These are phyloP conservation scores for Tetracladium marchalianum DNA, from an alignment of 495 filamentous ascomycete genomes.

Conservation along the genomic window DNA sequence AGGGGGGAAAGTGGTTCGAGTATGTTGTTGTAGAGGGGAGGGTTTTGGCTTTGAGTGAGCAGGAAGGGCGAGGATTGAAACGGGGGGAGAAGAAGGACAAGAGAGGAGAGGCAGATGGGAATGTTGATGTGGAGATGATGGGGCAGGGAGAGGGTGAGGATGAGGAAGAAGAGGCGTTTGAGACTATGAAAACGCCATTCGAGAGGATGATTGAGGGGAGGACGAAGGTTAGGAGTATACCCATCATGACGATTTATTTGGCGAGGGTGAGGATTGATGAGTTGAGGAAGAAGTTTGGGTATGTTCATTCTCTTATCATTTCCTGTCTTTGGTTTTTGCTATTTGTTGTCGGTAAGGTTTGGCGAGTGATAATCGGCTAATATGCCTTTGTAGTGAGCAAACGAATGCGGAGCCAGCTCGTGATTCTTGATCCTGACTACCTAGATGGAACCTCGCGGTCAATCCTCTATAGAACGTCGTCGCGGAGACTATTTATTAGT, in stretches of 20 bases:
- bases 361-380: too few relatives aligned
- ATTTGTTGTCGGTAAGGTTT: not conserved
- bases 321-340: too few relatives aligned
- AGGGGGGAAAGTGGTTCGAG: conserved; percentile 47
- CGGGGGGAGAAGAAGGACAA: conserved; percentile 11
- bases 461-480: not conserved
- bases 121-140: conserved; percentile 8
- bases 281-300: conserved; percentile 37
- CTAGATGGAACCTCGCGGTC: not conserved
- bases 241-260: conserved; percentile 49
- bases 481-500: not conserved
- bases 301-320: too few relatives aligned
- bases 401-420: conserved; percentile 9
- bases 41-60: too few relatives aligned
- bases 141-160: conserved; percentile 14
- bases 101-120: conserved; percentile 8
- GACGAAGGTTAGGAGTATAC: conserved; percentile 13
- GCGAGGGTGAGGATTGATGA: conserved; percentile 42
- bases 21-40: conserved; percentile 41
- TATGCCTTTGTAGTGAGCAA: conserved; percentile 12
- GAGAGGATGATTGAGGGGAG: conserved; percentile 27
- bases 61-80: conserved; percentile 6
- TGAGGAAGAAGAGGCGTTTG: conserved; percentile 40
- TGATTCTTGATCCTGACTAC: not conserved
- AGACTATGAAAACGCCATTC: conserved; percentile 41